These are phyloP conservation scores for Entelexis sorbosivorans DNA, from an alignment of 1,139 yeast species.

Conservation along the genomic window DNA sequence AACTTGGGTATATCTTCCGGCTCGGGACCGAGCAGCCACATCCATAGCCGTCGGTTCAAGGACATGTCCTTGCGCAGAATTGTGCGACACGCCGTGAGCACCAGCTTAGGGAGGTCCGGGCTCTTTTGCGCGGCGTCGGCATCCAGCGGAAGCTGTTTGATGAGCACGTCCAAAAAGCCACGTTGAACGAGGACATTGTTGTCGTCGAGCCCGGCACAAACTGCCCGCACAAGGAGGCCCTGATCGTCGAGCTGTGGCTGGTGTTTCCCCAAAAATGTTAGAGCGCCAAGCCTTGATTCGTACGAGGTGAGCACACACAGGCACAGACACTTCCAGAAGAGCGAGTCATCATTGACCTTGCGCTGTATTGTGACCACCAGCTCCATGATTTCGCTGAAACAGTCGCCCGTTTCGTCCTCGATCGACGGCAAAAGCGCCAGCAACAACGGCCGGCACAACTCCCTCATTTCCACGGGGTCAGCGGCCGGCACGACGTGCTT, in stretches of 20 bases:
- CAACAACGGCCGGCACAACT: constrained; percentile 56
- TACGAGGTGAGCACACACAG: constrained; percentile 64
- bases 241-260: constrained; percentile 55
- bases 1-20: constrained; percentile 24
- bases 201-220: constrained; percentile 53
- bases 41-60: constrained; percentile 82
- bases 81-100: constrained; percentile 54
- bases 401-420: constrained; percentile 85
- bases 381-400: constrained; percentile 49
- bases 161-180: constrained; percentile 75
- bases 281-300: constrained; percentile 72
- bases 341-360: constrained; percentile 54
- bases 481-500: constrained; percentile 47
- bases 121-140: constrained; percentile 45
- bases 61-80: constrained; percentile 85
- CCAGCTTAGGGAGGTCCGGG: constrained; percentile 47
- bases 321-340: constrained; percentile 80
- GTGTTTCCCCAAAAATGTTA: constrained; percentile 56
- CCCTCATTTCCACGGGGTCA: constrained; percentile 32
- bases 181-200: constrained; percentile 66
- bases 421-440: constrained; percentile 73
- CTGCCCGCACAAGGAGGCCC: constrained; percentile 64
- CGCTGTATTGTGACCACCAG: constrained; percentile 50
- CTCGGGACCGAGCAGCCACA: constrained; percentile 75
- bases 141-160: constrained; percentile 54